Evolutionary conservation across 163 green algal species (phyloP).

Genomic region (Volvox carteri): DNA sequence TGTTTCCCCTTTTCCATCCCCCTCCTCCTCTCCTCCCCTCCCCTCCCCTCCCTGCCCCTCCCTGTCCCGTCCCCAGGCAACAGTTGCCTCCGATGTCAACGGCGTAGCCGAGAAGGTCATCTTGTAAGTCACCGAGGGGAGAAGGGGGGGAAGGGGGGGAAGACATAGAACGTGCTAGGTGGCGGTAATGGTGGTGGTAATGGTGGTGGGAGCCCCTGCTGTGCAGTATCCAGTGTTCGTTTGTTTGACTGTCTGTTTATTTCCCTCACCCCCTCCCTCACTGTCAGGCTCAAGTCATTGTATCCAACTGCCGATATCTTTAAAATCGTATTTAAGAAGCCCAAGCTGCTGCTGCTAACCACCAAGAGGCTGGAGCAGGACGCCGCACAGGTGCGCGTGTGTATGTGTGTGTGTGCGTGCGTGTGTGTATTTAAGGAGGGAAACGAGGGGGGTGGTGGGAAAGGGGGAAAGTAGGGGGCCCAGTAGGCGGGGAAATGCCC

Average conservation of each 20-base stretch:
- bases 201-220: no score
- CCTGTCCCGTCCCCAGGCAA: background rate
- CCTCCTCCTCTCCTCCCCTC: no score
- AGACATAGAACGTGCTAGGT: no score
- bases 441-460: background rate
- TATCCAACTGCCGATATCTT: constrained; percentile 47
- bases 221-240: no score
- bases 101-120: constrained; percentile 48
- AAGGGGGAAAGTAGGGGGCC: no score
- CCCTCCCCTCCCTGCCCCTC: no score
- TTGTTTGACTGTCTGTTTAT: background rate
- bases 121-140: constrained; percentile 5
- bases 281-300: constrained; percentile 38
- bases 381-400: constrained; percentile 21
- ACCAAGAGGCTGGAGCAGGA: constrained; percentile 36
- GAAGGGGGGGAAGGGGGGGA: background rate
- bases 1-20: no score
- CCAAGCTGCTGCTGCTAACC: constrained; percentile 35
- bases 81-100: constrained; percentile 20
- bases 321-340: constrained; percentile 33
- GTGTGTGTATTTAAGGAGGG: no score
- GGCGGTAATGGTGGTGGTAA: no score
- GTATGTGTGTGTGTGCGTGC: no score
- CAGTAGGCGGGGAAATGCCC: no score
- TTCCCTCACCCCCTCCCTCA: no score